These are phyloP conservation scores for Lotus japonicus DNA, from an alignment of 306 rosid genomes.

Conservation along the genomic window DNA sequence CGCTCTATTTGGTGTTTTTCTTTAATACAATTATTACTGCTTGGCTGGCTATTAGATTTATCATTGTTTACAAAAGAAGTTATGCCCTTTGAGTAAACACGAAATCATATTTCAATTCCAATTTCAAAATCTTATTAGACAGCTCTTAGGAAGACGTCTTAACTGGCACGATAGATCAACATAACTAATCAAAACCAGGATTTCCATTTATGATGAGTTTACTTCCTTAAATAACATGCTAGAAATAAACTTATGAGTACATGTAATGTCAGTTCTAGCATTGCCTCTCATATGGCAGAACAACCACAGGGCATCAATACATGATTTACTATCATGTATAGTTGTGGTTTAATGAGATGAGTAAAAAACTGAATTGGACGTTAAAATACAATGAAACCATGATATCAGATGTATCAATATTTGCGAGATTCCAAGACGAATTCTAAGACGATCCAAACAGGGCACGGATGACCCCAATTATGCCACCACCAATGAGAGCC, in stretches of 20 bases:
- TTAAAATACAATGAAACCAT: constrained; percentile 10
- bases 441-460: constrained; percentile 63
- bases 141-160: no score
- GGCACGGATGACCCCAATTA: constrained; percentile 54
- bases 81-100: no score
- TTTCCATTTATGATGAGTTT: not conserved
- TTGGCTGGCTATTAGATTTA: no score
- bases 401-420: not conserved
- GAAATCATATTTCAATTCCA: no score
- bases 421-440: constrained; percentile 4
- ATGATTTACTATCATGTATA: not conserved
- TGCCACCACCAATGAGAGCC: constrained; percentile 72
- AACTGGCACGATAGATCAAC: not conserved
- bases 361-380: no score
- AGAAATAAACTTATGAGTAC: not conserved
- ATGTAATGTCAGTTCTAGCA: not conserved
- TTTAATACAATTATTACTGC: no score
- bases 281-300: not conserved
- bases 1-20: no score
- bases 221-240: not conserved
- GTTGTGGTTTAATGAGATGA: not conserved
- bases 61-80: no score
- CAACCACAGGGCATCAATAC: not conserved
- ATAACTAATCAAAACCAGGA: not conserved
- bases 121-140: no score